Evolutionary conservation across 2,329 filamentous ascomycete species (phyloP).

Genomic region (Colletotrichum abscissum): DNA sequence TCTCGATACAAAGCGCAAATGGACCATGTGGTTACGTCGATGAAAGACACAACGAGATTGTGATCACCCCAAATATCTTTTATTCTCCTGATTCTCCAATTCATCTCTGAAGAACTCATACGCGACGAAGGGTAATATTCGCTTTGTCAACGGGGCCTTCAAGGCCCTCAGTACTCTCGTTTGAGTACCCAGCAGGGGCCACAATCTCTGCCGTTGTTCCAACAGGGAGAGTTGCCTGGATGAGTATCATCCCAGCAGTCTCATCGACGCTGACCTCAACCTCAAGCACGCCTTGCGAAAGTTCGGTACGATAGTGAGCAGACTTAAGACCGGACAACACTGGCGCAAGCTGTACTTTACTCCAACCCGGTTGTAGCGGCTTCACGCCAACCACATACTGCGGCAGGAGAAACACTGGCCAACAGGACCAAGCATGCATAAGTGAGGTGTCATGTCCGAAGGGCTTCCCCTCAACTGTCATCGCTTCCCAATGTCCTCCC

Average conservation of each 20-base stretch:
- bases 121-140: neutral
- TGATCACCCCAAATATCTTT: neutral
- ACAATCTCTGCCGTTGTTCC: neutral
- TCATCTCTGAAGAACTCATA: neutral
- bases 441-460: slow-evolving; percentile 20
- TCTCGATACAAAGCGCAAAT: no score
- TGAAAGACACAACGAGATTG: neutral
- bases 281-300: neutral
- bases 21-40: no score
- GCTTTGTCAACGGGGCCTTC: neutral
- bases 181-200: neutral
- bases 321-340: neutral
- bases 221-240: neutral
- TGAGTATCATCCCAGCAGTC: neutral
- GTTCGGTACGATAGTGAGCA: neutral
- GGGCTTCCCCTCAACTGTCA: slow-evolving; percentile 16
- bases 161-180: neutral
- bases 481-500: slow-evolving; percentile 26
- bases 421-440: slow-evolving; percentile 28
- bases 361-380: slow-evolving; percentile 20
- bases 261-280: neutral
- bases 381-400: slow-evolving; percentile 21
- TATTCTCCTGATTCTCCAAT: neutral
- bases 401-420: slow-evolving; percentile 28
- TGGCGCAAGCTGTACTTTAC: slow-evolving; percentile 5